phyloP scores from a whole-genome alignment of 2,329 filamentous ascomycete genomes.

The Zopfia rhizophila region DNA sequence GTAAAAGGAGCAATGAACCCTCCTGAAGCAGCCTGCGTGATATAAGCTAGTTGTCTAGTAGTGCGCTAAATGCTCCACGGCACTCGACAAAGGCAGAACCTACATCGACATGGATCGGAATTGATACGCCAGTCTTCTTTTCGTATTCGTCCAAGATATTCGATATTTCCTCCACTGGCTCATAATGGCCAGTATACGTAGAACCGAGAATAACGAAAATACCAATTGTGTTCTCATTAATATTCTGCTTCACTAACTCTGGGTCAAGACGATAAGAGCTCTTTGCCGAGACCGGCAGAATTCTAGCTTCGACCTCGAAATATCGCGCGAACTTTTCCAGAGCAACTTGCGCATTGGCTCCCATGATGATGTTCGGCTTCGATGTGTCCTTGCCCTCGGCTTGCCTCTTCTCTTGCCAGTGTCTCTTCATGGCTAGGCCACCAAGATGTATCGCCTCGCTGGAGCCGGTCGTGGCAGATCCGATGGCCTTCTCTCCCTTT shows the following conservation, averaged over 20 bases:
- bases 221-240: slow-evolving; percentile 82
- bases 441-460: slow-evolving; percentile 77
- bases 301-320: slow-evolving; percentile 76
- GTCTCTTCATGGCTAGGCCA: slow-evolving; percentile 77
- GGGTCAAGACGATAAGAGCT: slow-evolving; percentile 72
- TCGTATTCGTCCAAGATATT: slow-evolving; percentile 72
- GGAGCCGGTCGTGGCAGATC: slow-evolving; percentile 76
- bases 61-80: neutral
- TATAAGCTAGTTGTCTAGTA: neutral
- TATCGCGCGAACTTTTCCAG: slow-evolving; percentile 79
- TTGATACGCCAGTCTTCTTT: slow-evolving; percentile 69
- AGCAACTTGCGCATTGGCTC: slow-evolving; percentile 76
- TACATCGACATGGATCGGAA: slow-evolving; percentile 73
- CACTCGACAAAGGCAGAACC: slow-evolving; percentile 1
- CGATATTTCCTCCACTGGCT: slow-evolving; percentile 75
- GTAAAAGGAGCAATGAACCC: slow-evolving; percentile 72
- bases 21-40: slow-evolving; percentile 62
- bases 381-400: slow-evolving; percentile 70
- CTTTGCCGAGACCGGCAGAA: slow-evolving; percentile 70
- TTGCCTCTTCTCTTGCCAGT: slow-evolving; percentile 73
- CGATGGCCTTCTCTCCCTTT: slow-evolving; percentile 71
- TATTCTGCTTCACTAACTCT: slow-evolving; percentile 70
- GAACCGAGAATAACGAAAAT: slow-evolving; percentile 77
- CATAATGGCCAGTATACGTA: slow-evolving; percentile 79
- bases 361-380: slow-evolving; percentile 79